These are phyloP conservation scores for Elymus sibiricus DNA, from an alignment of 176 grass and related monocot genomes.

Conservation along the genomic window DNA sequence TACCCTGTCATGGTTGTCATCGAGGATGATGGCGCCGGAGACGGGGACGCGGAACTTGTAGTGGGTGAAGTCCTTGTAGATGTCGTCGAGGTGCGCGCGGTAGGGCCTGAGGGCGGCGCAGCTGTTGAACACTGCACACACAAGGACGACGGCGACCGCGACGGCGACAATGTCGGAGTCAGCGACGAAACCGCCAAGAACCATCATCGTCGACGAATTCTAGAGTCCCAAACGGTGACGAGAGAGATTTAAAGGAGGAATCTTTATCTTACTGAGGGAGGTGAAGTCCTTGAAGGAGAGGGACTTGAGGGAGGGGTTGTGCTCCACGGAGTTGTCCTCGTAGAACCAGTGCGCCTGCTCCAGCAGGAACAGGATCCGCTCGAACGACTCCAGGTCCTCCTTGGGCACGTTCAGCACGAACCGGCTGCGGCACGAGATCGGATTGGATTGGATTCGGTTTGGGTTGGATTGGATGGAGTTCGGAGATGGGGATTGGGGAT, in stretches of 20 bases:
- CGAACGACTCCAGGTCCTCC: conserved; percentile 94
- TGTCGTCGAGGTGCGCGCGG: conserved; percentile 84
- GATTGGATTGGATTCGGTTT: neutral
- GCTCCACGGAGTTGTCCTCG: conserved; percentile 92
- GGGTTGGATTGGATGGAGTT: neutral
- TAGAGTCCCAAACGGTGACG: neutral
- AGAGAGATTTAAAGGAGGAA: neutral
- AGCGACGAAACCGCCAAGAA: neutral
- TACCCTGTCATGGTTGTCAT: conserved; percentile 89
- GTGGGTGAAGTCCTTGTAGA: conserved; percentile 91
- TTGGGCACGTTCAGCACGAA: conserved; percentile 96
- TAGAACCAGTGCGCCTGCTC: conserved; percentile 99
- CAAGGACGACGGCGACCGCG: neutral
- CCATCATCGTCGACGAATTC: neutral
- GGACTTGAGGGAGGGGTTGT: conserved; percentile 87
- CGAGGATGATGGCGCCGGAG: conserved; percentile 89
- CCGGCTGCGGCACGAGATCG: conserved; percentile 42
- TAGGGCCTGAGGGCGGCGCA: conserved; percentile 87
- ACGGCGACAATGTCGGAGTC: neutral
- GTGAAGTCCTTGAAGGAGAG: conserved; percentile 98
- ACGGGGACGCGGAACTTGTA: conserved; percentile 93
- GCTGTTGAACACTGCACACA: conserved; percentile 86
- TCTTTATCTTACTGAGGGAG: conserved; percentile 52
- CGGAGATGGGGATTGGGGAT: neutral
- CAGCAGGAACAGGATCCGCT: conserved; percentile 94